Base-by-base conservation (phyloP, 129 eudicot genomes). In the Gnaphalium uliginosum region DNA sequence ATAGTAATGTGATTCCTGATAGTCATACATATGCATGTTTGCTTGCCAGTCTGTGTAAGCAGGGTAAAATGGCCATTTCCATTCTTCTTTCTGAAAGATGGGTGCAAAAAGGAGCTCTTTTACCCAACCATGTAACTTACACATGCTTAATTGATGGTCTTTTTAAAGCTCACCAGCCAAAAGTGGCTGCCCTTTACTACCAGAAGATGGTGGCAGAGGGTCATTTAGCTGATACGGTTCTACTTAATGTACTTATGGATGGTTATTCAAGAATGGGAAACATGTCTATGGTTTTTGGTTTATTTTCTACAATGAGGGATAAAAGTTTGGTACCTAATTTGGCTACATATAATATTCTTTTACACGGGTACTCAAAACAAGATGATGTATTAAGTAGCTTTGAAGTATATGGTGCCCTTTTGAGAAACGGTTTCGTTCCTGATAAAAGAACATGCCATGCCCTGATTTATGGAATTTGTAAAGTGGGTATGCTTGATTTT, bases 331-430 rank as follows among this genome's bases (percentile, higher is more conserved):
- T 56, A 65, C 92, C 93, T 72, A 90, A 8, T 86, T 84, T 94
- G 85, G 78, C 83, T 41, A 91, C 97, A n/a, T 94, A 90, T 72
- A 94, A 91, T 68, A 90, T 94, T 80, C 88, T 94, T 32, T 74
- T 94, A 76, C 98, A 91, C 35, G 91, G 98, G 51, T 85, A 86
- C 73, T 74, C 97, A 37, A 82, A 79, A 74, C 89, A 83, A 66
- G 17, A 39, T 19, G 82, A 87, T 75, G 50, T 85, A 51, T 65
- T 81, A 9, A 87, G 75, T 30, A 81, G 91, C 89, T 81, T 89
- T 81, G 32, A 56, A 7, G 61, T 89, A 46, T 94, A 90, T 62
- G 43, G 75, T 43, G 53, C 85, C 66, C 74, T 94, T 77, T 68
- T 72, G 63, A 81, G 83, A 61, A 75, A 82, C 56, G 93, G 96